These are phyloP conservation scores for Aspergillus avenaceus DNA, from an alignment of 495 filamentous ascomycete genomes.

Conservation along the genomic window DNA sequence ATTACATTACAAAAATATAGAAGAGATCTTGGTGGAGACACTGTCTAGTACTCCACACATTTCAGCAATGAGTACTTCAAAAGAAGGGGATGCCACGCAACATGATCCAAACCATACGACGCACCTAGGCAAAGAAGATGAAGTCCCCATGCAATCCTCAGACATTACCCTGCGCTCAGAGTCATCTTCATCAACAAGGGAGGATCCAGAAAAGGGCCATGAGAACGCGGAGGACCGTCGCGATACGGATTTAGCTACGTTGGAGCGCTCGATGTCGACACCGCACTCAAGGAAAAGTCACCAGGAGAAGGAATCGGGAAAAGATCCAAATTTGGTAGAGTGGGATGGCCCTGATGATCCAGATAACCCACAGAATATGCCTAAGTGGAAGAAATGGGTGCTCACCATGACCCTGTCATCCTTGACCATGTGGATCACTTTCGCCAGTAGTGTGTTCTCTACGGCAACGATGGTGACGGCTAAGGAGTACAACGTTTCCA, in stretches of 20 bases:
- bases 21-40: too few relatives aligned
- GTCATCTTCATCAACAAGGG: slow-evolving; percentile 1
- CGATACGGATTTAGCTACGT: not conserved
- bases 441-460: slow-evolving; percentile 56
- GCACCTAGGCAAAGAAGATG: not conserved
- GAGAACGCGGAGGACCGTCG: slow-evolving; percentile 3
- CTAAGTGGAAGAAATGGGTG: slow-evolving; percentile 59
- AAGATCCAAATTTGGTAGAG: slow-evolving; percentile 40
- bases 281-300: slow-evolving; percentile 11
- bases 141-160: slow-evolving; percentile 5
- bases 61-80: not conserved
- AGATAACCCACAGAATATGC: slow-evolving; percentile 68
- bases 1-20: too few relatives aligned
- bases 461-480: slow-evolving; percentile 47
- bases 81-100: not conserved
- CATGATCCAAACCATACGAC: not conserved
- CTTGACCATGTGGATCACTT: slow-evolving; percentile 59
- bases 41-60: not conserved
- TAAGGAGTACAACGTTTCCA: slow-evolving; percentile 46
- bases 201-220: slow-evolving; percentile 4
- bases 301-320: slow-evolving; percentile 15
- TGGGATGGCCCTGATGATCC: slow-evolving; percentile 57
- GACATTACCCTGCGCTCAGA: slow-evolving; percentile 12
- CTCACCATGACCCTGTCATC: slow-evolving; percentile 58
- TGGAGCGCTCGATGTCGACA: not conserved